These are phyloP conservation scores for Huntiella moniliformis DNA, from an alignment of 2,329 filamentous ascomycete genomes.

Conservation along the genomic window DNA sequence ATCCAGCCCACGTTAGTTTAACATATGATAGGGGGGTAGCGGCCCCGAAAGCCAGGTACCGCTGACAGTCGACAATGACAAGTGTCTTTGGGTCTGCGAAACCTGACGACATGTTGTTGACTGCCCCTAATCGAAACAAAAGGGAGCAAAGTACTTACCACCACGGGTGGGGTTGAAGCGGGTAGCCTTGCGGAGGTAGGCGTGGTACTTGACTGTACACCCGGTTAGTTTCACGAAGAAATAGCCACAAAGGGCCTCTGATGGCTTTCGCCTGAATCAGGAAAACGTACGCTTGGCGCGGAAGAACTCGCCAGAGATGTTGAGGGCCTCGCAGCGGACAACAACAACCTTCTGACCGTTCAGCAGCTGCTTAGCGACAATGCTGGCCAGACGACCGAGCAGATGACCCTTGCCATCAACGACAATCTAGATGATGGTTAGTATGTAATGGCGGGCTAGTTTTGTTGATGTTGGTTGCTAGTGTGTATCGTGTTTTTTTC, in stretches of 20 bases:
- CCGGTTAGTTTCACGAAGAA: slow-evolving; percentile 4
- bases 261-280: neutral
- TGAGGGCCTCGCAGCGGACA: slow-evolving; percentile 95
- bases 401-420: slow-evolving; percentile 99
- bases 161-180: slow-evolving; percentile 98
- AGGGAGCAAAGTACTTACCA: slow-evolving; percentile 40
- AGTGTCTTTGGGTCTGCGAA: neutral
- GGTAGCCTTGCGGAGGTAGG: slow-evolving; percentile 99
- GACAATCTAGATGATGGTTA: slow-evolving; percentile 47
- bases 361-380: slow-evolving; percentile 97
- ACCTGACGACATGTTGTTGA: too few species aligned
- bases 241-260: neutral
- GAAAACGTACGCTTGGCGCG: slow-evolving; percentile 90
- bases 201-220: slow-evolving; percentile 92
- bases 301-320: slow-evolving; percentile 99
- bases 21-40: neutral
- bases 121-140: too few species aligned
- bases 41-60: neutral
- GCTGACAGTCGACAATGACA: neutral
- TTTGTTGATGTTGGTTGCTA: too few species aligned
- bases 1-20: slow-evolving; percentile 13
- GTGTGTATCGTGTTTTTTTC: too few species aligned
- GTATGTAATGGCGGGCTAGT: too few species aligned
- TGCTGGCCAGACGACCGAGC: slow-evolving; percentile 94
- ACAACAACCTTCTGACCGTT: slow-evolving; percentile 99